Evolutionary conservation across 2,329 filamentous ascomycete species (phyloP), one percentile per base, ranked within the genome.

Genomic region (Trichoderma breve): DNA sequence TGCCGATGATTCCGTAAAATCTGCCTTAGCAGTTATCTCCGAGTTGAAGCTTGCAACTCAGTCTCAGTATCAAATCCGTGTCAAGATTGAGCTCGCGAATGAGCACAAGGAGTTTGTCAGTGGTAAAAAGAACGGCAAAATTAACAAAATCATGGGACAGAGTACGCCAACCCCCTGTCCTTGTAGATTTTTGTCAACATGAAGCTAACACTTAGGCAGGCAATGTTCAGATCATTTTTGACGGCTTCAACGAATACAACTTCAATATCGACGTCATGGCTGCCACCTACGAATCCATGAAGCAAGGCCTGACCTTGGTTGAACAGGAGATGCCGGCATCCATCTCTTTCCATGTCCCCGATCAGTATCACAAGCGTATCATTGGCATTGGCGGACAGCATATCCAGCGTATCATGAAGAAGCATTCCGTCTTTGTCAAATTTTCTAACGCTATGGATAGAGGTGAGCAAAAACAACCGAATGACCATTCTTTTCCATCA

Each of bases 101-200:
- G 96, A 99, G 84, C 96, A 99, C 86, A 99, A 99, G 83, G 96
- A 99, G 80, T 99, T 99, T 80, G 96, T 99, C 71, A 98, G 95
- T 77, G 96, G 96, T 76, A 99, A 99, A 87, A 99, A 99, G 86
- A 99, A 99, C 78, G 96, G 96, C 82, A 99, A 99, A 85, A 99
- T 99, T 83, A 99, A 99, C 87, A 99, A 99, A 87, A 99, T 99
- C 79, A 99, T 99, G 96, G 96, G 95, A 28, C 95, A 98, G 82
- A 98, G 95, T 77, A 75, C 53, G 77, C 73, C n/a, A 6, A 21
- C 11, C 8, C 47, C 8, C 7, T 39, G 15, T 3, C 9, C 18
- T 39, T 12, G 32, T 34, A 34, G 11, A 34, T 34, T 34, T 18
- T 18, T 63, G 26, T 68, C 51, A 24, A 8, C 2, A 3, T 26